These are phyloP conservation scores for Alternaria rosae DNA, from an alignment of 2,329 filamentous ascomycete species.

Conservation along the genomic window DNA sequence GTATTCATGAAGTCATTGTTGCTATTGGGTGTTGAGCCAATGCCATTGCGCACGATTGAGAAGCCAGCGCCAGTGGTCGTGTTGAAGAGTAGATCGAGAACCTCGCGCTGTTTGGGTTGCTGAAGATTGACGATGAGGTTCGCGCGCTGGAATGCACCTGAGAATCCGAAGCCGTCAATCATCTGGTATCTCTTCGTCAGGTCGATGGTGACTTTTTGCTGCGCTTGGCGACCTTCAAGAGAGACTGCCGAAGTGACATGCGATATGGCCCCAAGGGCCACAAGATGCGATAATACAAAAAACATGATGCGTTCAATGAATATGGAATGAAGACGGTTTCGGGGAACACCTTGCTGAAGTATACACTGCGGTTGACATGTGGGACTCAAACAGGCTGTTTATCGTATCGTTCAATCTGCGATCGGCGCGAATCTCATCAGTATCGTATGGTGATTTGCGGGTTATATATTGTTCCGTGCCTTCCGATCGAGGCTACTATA, in stretches of 20 bases:
- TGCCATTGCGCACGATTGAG: slow-evolving; percentile 57
- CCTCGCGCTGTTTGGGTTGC: slow-evolving; percentile 51
- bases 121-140: slow-evolving; percentile 54
- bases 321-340: rapidly evolving
- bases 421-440: background rate
- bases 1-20: slow-evolving; percentile 50
- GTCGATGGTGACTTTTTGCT: slow-evolving; percentile 50
- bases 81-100: slow-evolving; percentile 57
- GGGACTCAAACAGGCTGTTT: background rate
- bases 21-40: slow-evolving; percentile 54
- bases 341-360: background rate
- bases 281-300: slow-evolving; percentile 13
- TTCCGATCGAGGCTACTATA: background rate
- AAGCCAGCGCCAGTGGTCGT: slow-evolving; percentile 55
- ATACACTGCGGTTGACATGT: background rate
- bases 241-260: slow-evolving; percentile 13
- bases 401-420: background rate
- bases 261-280: slow-evolving; percentile 19
- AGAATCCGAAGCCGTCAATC: slow-evolving; percentile 58
- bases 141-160: slow-evolving; percentile 56
- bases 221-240: slow-evolving; percentile 26
- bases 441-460: background rate
- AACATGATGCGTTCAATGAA: slow-evolving; percentile 9
- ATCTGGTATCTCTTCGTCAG: slow-evolving; percentile 54
- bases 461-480: background rate